A percentile compares a stretch with the other conserved stretches of the same genome.
Conservation (phyloP, 768 basidiomycete species). For the Russula compacta region DNA sequence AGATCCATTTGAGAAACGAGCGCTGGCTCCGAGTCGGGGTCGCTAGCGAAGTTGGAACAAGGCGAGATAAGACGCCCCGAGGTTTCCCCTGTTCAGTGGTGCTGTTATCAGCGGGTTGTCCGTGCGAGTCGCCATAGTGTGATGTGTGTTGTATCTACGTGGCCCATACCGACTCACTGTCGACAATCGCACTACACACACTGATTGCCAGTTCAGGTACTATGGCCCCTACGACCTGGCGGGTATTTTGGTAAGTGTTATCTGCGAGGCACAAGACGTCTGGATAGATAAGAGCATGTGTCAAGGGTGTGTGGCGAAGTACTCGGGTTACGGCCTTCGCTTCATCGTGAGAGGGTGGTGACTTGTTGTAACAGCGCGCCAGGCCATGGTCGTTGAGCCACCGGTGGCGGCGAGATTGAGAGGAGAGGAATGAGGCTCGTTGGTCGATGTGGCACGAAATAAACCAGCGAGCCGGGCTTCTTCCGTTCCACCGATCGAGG, state of each 20-base stretch:
- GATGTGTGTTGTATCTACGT: neutral
- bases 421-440: neutral
- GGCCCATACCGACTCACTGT: neutral
- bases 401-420: too few relatives aligned
- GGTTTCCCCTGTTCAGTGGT: neutral
- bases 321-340: neutral
- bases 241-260: too few relatives aligned
- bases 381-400: too few relatives aligned
- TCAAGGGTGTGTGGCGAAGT: neutral
- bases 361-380: neutral
- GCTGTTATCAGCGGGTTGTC: neutral
- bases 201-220: too few relatives aligned
- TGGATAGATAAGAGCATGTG: neutral
- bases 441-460: neutral
- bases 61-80: neutral
- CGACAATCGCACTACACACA: too few relatives aligned
- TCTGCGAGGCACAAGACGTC: too few relatives aligned
- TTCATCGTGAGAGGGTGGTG: neutral
- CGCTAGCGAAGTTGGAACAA: neutral
- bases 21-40: neutral
- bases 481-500: neutral
- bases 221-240: too few relatives aligned
- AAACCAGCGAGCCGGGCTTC: neutral
- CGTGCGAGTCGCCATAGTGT: too few relatives aligned
- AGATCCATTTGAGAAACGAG: neutral